These are phyloP conservation scores for Colletotrichum sp. DNA, from an alignment of 2,329 filamentous ascomycete genomes.

Conservation along the genomic window DNA sequence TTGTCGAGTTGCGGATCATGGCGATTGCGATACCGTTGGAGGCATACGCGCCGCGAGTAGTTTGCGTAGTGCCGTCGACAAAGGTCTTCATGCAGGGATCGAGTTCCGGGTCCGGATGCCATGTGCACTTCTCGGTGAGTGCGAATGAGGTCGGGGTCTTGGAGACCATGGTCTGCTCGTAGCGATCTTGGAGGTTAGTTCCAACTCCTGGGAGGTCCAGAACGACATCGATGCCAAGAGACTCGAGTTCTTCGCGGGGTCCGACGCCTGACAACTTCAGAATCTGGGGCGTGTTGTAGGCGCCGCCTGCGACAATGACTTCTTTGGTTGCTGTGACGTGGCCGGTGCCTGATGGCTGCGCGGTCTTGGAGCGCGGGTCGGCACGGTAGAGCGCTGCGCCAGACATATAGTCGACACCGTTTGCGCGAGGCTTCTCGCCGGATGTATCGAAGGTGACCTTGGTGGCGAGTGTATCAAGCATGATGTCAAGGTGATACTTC, in stretches of 20 bases:
- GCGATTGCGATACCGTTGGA: background rate
- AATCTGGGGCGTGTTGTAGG: background rate
- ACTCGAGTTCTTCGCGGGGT: background rate
- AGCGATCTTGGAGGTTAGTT: background rate
- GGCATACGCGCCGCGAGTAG: background rate
- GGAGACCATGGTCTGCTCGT: background rate
- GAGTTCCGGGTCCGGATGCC: background rate
- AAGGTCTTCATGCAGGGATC: background rate
- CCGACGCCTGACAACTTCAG: background rate
- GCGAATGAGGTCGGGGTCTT: background rate
- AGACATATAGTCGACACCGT: background rate
- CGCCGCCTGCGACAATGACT: background rate
- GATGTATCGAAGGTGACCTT: background rate
- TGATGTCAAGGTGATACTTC: background rate
- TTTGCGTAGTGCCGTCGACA: background rate
- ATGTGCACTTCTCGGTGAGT: background rate
- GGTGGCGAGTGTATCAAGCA: background rate
- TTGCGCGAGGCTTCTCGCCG: background rate
- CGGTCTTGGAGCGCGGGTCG: background rate
- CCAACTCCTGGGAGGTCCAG: background rate
- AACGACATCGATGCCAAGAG: background rate
- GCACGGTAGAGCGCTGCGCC: background rate
- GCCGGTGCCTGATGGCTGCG: background rate
- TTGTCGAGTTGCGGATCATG: background rate
- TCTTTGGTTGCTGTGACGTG: background rate